These are phyloP conservation scores for Cryomyces minteri DNA, from an alignment of 495 filamentous ascomycete species.

Conservation along the genomic window DNA sequence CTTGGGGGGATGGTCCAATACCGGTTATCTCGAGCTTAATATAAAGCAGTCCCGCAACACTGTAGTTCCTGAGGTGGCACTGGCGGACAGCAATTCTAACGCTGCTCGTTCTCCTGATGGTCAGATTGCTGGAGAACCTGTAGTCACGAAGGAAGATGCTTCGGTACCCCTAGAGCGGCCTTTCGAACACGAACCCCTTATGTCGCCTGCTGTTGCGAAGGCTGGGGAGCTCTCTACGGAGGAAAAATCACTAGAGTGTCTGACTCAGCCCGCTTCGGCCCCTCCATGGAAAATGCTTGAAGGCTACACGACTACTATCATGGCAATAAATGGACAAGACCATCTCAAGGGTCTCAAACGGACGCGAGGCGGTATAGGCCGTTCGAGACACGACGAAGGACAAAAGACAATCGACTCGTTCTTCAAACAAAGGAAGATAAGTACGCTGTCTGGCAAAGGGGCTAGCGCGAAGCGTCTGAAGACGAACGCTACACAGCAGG, in stretches of 20 bases:
- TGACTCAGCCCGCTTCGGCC: neutral
- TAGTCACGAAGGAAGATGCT: neutral
- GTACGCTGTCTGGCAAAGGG: too few species aligned
- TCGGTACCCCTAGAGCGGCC: neutral
- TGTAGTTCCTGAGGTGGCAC: neutral
- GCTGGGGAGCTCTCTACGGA: neutral
- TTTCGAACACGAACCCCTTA: neutral
- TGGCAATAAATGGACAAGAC: conserved; percentile 38
- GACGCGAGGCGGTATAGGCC: conserved; percentile 60
- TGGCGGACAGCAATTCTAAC: neutral
- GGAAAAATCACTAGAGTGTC: neutral
- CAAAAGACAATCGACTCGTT: conserved; percentile 66
- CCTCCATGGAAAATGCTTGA: neutral
- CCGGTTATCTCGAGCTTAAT: conserved; percentile 37
- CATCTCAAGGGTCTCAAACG: conserved; percentile 60
- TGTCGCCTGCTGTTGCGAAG: neutral
- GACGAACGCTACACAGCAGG: too few species aligned
- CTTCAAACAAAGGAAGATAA: conserved; percentile 28
- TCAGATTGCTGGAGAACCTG: neutral
- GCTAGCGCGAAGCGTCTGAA: too few species aligned
- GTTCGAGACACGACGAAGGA: conserved; percentile 46
- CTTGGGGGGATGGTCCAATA: conserved; percentile 46
- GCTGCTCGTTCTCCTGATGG: neutral
- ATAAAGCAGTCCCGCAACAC: conserved; percentile 6
- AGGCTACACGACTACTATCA: conserved; percentile 23